These are phyloP conservation scores for Paraphaeosphaeria minitans DNA, from an alignment of 2,329 filamentous ascomycete genomes.

Conservation along the genomic window DNA sequence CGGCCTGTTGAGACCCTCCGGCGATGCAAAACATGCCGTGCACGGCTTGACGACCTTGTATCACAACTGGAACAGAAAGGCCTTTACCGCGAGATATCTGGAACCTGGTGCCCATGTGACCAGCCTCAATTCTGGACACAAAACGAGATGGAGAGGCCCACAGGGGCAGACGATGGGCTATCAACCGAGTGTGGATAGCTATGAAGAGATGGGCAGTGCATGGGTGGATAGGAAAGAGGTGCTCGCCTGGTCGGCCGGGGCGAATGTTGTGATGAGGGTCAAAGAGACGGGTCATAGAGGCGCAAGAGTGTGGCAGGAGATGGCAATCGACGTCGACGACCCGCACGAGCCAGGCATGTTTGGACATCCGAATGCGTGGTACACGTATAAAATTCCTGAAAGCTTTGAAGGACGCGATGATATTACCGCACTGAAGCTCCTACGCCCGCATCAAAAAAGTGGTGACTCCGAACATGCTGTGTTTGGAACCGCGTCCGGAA, in stretches of 20 bases:
- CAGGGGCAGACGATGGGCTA: slow-evolving; percentile 63
- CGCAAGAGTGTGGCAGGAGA: slow-evolving; percentile 28
- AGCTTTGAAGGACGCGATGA: slow-evolving; percentile 62
- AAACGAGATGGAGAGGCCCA: slow-evolving; percentile 48
- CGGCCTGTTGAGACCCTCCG: slow-evolving; percentile 26
- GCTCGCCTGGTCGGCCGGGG: slow-evolving; percentile 65
- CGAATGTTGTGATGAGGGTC: slow-evolving; percentile 59
- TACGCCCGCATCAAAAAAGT: slow-evolving; percentile 50
- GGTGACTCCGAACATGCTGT: slow-evolving; percentile 55
- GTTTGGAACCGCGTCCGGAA: slow-evolving; percentile 62
- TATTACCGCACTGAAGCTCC: slow-evolving; percentile 61
- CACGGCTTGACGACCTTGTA: slow-evolving; percentile 62
- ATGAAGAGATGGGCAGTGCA: slow-evolving; percentile 54
- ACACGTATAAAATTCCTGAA: slow-evolving; percentile 58
- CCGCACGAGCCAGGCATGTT: slow-evolving; percentile 37
- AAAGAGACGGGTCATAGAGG: slow-evolving; percentile 49
- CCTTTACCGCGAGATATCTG: slow-evolving; percentile 60
- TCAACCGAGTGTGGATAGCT: slow-evolving; percentile 62
- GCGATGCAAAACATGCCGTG: slow-evolving; percentile 47
- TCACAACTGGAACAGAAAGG: slow-evolving; percentile 62
- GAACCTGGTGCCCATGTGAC: slow-evolving; percentile 49
- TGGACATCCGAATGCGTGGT: slow-evolving; percentile 51
- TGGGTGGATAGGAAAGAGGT: slow-evolving; percentile 58
- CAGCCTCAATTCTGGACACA: slow-evolving; percentile 41
- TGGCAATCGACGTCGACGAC: slow-evolving; percentile 19